Evolutionary conservation across 2,329 filamentous ascomycete genomes (phyloP), one percentile per base, ranked within the genome.

Genomic region (Exophiala lecanii-corni): DNA sequence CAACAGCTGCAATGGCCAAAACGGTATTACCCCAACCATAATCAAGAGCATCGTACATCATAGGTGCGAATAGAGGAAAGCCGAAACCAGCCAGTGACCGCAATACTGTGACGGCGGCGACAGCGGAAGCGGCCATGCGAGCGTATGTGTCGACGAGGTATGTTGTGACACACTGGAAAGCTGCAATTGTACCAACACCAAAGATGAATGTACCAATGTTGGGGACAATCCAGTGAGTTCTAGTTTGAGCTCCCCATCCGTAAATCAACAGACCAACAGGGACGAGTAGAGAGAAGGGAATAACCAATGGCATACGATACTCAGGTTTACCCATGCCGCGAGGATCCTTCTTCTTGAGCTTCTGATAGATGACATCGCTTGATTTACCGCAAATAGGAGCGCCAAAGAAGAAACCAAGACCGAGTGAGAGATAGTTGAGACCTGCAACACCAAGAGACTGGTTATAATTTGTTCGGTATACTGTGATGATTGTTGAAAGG

Each of bases 391-490:
- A 65, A 1, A 74, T 26, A 45, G 75, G 69, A 0, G 69, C 65
- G 3, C 71, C 76, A 0, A 73, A 59, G 21, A 81, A 66, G 59
- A 81, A 79, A 2, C 81, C 81, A 0, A 81, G 36, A 1, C 73
- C 75, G 41, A 74, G 68, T 15, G 78, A 73, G 17, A 82, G 70
- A 61, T 81, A 82, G 58, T 81, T 76, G 2, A 82, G 59, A 1
- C 75, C 76, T 10, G 72, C 73, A 6, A 75, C 73, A 45, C 74
- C 71, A 2, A 73, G 61, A 1, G 68, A 66, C 50, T 78, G 63
- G 20, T 64, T 53, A 51, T 84, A 84, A 1, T 63, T 58, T 0
- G 53, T 50, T 2, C 60, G 67, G 74, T 76, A 84, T 0, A 84
- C 63, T 0, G 62, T 58, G 0, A 79, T 72, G 52, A 82, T 82